Evolutionary conservation across 140 eudicot species (phyloP).

Genomic region (Anethum foeniculum): DNA sequence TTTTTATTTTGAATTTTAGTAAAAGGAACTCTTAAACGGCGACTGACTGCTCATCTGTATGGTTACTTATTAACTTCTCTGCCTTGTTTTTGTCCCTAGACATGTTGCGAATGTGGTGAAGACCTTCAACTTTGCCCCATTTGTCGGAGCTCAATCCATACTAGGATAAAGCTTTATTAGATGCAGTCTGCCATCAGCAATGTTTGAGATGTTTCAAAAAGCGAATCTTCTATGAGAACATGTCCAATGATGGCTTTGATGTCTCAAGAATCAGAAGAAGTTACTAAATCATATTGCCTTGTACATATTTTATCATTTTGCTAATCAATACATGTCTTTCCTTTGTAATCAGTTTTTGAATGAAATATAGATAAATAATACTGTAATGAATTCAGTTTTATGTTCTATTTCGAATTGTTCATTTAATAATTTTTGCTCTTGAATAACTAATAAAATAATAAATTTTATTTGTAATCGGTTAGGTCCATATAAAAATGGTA

Average conservation of each 20-base stretch:
- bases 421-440: too few species aligned
- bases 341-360: background rate
- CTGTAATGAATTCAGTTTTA: too few species aligned
- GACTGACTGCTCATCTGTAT: background rate
- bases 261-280: background rate
- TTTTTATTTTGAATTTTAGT: background rate
- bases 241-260: background rate
- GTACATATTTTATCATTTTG: constrained; percentile 5
- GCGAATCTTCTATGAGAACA: background rate
- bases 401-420: too few species aligned
- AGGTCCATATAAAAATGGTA: too few species aligned
- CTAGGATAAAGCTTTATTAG: constrained; percentile 82
- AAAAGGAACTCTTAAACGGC: background rate
- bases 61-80: background rate
- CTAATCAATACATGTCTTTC: background rate
- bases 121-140: constrained; percentile 68
- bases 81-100: constrained; percentile 29
- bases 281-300: background rate
- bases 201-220: background rate
- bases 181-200: background rate
- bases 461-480: too few species aligned
- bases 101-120: constrained; percentile 78
- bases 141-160: constrained; percentile 56
- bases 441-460: too few species aligned
- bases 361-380: background rate